These are phyloP conservation scores for Acacia acuminata DNA, from an alignment of 306 rosid species.

Conservation along the genomic window DNA sequence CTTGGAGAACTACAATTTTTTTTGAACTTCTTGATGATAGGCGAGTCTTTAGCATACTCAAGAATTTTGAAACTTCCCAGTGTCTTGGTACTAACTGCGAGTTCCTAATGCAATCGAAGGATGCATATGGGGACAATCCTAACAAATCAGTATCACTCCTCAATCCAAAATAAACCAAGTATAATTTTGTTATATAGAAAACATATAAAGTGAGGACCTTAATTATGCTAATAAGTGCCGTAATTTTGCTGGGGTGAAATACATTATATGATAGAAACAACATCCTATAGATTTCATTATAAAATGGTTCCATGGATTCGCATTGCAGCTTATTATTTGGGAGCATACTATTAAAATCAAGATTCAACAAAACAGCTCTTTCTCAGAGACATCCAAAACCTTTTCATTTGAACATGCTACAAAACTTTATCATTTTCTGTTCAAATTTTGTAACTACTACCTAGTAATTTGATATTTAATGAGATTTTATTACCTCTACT, in stretches of 20 bases:
- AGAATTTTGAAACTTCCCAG: conserved; percentile 58
- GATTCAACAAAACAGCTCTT: conserved; percentile 21
- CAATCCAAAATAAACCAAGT: conserved; percentile 1
- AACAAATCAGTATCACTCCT: not conserved
- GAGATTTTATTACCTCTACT: too few relatives aligned
- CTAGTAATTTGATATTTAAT: not conserved
- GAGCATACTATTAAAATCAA: conserved; percentile 2
- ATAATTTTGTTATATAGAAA: conserved; percentile 28
- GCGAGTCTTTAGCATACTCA: too few relatives aligned
- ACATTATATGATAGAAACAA: not conserved
- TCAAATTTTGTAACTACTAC: conserved; percentile 4
- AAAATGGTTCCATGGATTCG: not conserved
- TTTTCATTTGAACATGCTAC: conserved; percentile 19
- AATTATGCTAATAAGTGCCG: not conserved
- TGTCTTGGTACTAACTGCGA: conserved; percentile 58
- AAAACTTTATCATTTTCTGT: not conserved
- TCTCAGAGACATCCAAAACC: not conserved
- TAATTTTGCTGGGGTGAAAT: not conserved
- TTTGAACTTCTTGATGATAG: too few relatives aligned
- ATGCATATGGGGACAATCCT: conserved; percentile 7
- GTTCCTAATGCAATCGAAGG: conserved; percentile 27
- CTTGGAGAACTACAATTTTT: too few relatives aligned
- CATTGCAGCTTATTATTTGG: not conserved
- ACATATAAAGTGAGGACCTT: not conserved
- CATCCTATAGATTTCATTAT: not conserved